Evolutionary conservation across 345 rosid species (phyloP).

Genomic region (Eucalyptus dawsonii): DNA sequence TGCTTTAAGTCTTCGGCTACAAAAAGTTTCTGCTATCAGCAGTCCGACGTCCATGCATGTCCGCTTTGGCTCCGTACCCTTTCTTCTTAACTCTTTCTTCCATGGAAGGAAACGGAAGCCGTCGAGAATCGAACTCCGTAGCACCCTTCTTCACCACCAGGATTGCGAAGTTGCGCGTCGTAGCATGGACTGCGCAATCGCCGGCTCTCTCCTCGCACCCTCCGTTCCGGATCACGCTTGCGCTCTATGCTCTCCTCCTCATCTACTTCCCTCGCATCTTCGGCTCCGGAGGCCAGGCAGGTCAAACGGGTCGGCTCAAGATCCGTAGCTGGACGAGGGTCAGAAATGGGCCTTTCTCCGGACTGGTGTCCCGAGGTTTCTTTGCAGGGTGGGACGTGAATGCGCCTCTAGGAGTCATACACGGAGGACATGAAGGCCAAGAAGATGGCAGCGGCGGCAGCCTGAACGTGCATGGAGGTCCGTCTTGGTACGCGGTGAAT

Average conservation of each 20-base stretch:
- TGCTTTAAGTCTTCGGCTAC: background rate
- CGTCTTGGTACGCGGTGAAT: conserved; percentile 1
- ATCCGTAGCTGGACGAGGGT: too few relatives aligned
- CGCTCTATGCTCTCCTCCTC: too few relatives aligned
- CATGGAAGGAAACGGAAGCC: background rate
- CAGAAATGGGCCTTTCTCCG: background rate
- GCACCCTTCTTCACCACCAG: background rate
- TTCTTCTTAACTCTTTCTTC: background rate
- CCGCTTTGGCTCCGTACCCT: background rate
- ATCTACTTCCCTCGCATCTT: too few relatives aligned
- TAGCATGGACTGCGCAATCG: background rate
- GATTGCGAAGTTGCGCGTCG: background rate
- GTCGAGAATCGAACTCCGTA: background rate
- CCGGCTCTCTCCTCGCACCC: conserved; percentile 14
- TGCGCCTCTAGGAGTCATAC: conserved; percentile 68
- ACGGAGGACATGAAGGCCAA: conserved; percentile 43
- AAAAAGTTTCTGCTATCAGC: background rate
- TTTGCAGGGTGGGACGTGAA: conserved; percentile 63
- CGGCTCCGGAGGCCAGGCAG: too few relatives aligned
- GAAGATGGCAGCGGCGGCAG: conserved; percentile 7
- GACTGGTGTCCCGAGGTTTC: background rate
- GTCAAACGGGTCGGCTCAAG: too few relatives aligned
- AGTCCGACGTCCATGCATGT: background rate
- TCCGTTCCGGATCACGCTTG: too few relatives aligned
- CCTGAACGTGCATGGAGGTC: background rate